Evolutionary conservation across 495 filamentous ascomycete species (phyloP).

Genomic region (Aspergillus homomorphus): DNA sequence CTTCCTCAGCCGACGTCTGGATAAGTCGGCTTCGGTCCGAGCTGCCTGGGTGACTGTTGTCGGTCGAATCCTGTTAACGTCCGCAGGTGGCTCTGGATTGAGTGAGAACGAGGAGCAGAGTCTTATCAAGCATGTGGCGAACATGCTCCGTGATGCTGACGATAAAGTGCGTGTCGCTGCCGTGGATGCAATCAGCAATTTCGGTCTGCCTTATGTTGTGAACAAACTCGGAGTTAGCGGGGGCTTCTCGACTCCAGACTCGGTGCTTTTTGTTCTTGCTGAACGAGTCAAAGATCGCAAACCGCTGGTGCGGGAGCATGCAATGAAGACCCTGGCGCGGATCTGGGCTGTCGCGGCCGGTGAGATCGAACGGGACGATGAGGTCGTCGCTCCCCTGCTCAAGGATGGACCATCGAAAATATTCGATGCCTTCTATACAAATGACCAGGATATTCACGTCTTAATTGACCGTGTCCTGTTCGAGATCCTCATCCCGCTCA

Average conservation of each 20-base stretch:
- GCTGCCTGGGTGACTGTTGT: constrained; percentile 79
- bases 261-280: constrained; percentile 73
- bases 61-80: constrained; percentile 79
- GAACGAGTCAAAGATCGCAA: constrained; percentile 88
- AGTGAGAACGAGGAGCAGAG: constrained; percentile 69
- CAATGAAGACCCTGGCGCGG: constrained; percentile 75
- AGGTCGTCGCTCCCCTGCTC: constrained; percentile 66
- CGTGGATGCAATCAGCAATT: constrained; percentile 72
- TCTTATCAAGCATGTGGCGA: constrained; percentile 68
- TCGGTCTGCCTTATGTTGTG: constrained; percentile 74
- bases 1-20: constrained; percentile 77
- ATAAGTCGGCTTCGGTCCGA: constrained; percentile 77
- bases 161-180: constrained; percentile 88
- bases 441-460: constrained; percentile 81
- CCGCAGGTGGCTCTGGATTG: constrained; percentile 80
- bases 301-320: constrained; percentile 74
- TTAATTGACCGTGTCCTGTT: constrained; percentile 82
- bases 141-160: constrained; percentile 82
- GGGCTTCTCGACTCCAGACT: constrained; percentile 63
- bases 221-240: constrained; percentile 74
- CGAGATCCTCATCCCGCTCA: constrained; percentile 79
- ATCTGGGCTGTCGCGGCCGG: constrained; percentile 90
- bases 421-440: constrained; percentile 84
- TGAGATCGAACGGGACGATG: constrained; percentile 80
- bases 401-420: constrained; percentile 81